Conservation (phyloP, 169 alveolate species). For the Perkinsus marinus region DNA sequence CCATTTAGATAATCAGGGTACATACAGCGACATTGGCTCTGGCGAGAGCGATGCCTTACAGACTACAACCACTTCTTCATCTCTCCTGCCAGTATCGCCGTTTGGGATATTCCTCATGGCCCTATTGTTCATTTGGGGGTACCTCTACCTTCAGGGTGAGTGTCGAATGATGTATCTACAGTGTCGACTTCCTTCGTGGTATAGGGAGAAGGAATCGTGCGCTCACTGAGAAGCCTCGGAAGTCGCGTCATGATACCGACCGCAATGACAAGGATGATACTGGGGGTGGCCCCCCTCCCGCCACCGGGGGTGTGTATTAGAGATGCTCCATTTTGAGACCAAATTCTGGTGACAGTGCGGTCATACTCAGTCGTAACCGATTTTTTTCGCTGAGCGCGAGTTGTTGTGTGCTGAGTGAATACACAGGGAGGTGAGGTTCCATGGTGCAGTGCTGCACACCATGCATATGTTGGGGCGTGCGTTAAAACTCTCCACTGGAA, state of each 20-base stretch:
- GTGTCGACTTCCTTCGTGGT: neutral
- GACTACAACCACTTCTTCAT: neutral
- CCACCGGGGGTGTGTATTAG: neutral
- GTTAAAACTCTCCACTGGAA: no score
- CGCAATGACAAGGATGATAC: neutral
- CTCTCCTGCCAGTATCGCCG: neutral
- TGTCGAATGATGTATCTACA: neutral
- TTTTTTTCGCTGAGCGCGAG: no score
- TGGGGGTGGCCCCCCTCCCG: neutral
- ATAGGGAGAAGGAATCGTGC: neutral
- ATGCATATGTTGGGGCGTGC: no score
- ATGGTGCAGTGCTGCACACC: no score
- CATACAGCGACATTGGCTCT: neutral
- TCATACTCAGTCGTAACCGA: no score
- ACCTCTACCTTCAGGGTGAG: neutral
- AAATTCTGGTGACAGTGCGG: no score
- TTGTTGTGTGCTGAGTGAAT: no score
- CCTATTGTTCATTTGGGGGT: neutral
- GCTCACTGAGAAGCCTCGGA: neutral
- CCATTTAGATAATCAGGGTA: neutral
- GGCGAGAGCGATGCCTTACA: neutral
- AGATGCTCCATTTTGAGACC: no score
- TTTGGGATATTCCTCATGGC: neutral
- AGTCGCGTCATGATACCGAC: neutral
- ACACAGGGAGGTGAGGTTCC: no score